phyloP scores from a whole-genome alignment of 208 protist genomes.

The Wallacemonas sp. region DNA sequence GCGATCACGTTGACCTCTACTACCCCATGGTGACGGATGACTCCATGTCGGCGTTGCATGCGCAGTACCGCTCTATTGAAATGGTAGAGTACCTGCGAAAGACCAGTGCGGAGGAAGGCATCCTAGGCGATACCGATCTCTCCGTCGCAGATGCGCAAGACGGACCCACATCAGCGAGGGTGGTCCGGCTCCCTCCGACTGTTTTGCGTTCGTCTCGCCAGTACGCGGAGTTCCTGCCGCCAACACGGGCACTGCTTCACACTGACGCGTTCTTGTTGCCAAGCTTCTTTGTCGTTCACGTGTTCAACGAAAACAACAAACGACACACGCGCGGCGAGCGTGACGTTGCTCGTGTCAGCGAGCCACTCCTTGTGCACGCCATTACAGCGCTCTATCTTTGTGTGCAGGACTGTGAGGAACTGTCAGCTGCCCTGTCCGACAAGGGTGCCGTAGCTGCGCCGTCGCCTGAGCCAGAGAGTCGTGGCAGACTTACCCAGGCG shows the following conservation, averaged over 20 bases:
- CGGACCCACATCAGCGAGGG: not conserved
- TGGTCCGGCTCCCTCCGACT: not conserved
- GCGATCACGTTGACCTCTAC: conserved; percentile 50
- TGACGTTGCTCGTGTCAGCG: conserved; percentile 9
- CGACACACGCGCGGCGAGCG: not conserved
- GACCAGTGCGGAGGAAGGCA: not conserved
- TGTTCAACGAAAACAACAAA: conserved; percentile 5
- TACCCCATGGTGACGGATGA: conserved; percentile 28
- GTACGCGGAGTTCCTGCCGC: conserved; percentile 35
- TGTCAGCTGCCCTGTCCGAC: conserved; percentile 20
- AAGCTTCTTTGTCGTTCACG: not conserved
- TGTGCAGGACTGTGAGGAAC: conserved; percentile 42
- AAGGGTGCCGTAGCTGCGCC: not conserved
- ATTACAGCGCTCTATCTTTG: conserved; percentile 63
- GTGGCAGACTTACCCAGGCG: too few relatives aligned
- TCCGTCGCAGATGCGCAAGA: not conserved
- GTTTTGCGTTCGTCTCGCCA: not conserved
- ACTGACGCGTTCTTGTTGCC: conserved; percentile 52
- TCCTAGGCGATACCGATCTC: not conserved
- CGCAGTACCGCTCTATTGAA: conserved; percentile 8
- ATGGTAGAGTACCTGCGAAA: conserved; percentile 15
- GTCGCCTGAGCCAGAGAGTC: not conserved
- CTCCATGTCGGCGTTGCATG: conserved; percentile 18
- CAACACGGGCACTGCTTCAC: conserved; percentile 66
- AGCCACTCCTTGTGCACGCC: conserved; percentile 47